phyloP scores from a whole-genome alignment of 768 basidiomycete genomes.

The Pisolithus tinctorius region DNA sequence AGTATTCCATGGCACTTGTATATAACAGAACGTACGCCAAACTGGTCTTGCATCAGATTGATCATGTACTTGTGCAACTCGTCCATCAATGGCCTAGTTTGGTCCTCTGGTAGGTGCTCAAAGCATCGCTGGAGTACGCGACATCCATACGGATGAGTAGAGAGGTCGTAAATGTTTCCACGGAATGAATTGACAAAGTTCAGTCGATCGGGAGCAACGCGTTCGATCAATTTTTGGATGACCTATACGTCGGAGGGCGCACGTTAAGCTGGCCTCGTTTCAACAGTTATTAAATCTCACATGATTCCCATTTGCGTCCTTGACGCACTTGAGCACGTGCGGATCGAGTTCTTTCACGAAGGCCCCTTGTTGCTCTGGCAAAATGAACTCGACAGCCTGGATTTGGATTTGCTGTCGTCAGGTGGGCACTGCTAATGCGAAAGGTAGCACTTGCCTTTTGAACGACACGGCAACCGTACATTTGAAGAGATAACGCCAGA shows the following conservation, averaged over 20 bases:
- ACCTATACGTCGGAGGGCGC: slow-evolving; percentile 38
- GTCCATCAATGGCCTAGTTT: slow-evolving; percentile 67
- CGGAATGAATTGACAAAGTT: slow-evolving; percentile 70
- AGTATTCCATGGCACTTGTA: not conserved
- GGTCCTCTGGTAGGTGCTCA: slow-evolving; percentile 68
- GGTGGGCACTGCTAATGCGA: not conserved
- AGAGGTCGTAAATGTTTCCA: slow-evolving; percentile 72
- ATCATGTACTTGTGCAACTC: slow-evolving; percentile 70
- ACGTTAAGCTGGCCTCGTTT: slow-evolving; percentile 2
- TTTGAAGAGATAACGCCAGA: slow-evolving; percentile 72
- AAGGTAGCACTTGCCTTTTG: slow-evolving; percentile 58
- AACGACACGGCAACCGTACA: slow-evolving; percentile 95
- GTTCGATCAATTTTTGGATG: slow-evolving; percentile 83
- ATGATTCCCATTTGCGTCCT: slow-evolving; percentile 92
- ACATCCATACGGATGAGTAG: slow-evolving; percentile 90
- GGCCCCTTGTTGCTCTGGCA: slow-evolving; percentile 66
- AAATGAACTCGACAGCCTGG: slow-evolving; percentile 78
- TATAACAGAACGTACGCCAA: slow-evolving; percentile 55
- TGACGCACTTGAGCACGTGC: slow-evolving; percentile 78
- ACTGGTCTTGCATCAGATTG: slow-evolving; percentile 83
- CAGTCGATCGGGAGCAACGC: slow-evolving; percentile 69
- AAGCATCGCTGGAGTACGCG: slow-evolving; percentile 92
- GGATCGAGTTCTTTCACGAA: slow-evolving; percentile 78
- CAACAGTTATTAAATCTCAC: slow-evolving; percentile 37
- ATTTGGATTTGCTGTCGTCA: slow-evolving; percentile 27